Evolutionary conservation across 805 yeast species (phyloP).

Genomic region (Teunomyces lycoperdinae): DNA sequence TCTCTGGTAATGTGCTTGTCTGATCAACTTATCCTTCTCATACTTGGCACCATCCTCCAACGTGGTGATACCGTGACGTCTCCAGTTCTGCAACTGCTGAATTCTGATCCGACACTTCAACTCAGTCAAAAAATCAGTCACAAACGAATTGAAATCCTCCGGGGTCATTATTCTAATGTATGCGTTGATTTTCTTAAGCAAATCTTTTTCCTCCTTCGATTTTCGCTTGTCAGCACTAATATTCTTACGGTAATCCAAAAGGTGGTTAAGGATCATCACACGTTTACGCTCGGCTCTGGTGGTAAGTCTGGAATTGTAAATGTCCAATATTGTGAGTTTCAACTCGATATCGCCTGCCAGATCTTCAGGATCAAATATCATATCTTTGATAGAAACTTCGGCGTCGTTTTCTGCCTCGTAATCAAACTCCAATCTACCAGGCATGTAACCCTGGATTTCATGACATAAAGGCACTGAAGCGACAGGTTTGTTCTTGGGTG

Average conservation of each 20-base stretch:
- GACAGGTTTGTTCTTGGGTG: conserved; percentile 81
- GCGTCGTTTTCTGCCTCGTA: conserved; percentile 97
- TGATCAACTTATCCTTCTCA: conserved; percentile 80
- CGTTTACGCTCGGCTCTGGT: conserved; percentile 93
- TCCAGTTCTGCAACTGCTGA: conserved; percentile 89
- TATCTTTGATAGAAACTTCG: conserved; percentile 88
- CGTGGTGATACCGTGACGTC: conserved; percentile 83
- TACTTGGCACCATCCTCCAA: conserved; percentile 79
- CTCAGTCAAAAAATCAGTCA: conserved; percentile 73
- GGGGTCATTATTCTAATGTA: conserved; percentile 78
- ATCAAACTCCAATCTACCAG: conserved; percentile 96
- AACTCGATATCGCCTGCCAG: conserved; percentile 83
- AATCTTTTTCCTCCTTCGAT: conserved; percentile 85
- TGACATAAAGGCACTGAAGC: conserved; percentile 96
- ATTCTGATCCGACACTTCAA: conserved; percentile 76
- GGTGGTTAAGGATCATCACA: conserved; percentile 65
- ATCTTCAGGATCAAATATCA: conserved; percentile 94
- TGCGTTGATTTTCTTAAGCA: conserved; percentile 72
- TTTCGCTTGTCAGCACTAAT: conserved; percentile 81
- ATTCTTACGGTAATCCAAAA: conserved; percentile 82
- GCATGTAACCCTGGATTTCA: conserved; percentile 97
- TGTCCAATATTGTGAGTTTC: conserved; percentile 81
- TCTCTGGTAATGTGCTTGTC: conserved; percentile 62
- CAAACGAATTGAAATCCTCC: conserved; percentile 73
- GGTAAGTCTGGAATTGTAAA: conserved; percentile 85